A percentile compares a stretch with the other conserved stretches of the same genome.
phyloP scores from a whole-genome alignment of 2,329 filamentous ascomycete genomes.

The Penicillium sp. region DNA sequence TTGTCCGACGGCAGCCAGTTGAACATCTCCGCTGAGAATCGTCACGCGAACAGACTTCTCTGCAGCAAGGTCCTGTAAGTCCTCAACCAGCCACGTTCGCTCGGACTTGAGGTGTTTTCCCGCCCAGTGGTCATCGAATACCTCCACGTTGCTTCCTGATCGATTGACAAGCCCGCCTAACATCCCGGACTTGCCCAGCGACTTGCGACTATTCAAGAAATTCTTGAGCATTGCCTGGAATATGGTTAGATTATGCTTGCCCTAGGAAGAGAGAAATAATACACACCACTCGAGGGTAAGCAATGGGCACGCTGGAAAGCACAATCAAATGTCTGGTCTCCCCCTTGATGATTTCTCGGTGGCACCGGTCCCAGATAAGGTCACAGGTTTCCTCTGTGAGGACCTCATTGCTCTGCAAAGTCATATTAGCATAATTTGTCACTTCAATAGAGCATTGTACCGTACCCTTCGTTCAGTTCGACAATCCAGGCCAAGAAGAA shows the following conservation, averaged over 20 bases:
- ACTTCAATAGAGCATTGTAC: too few relatives aligned
- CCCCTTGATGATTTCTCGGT: slow-evolving; percentile 74
- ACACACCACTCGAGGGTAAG: slow-evolving; percentile 71
- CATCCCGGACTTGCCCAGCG: slow-evolving; percentile 73
- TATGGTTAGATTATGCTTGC: slow-evolving; percentile 34
- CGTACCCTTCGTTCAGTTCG: slow-evolving; percentile 75
- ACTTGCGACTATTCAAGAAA: slow-evolving; percentile 78
- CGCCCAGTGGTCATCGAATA: slow-evolving; percentile 96
- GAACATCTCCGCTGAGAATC: slow-evolving; percentile 88
- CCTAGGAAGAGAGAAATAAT: neutral
- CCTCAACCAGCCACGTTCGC: slow-evolving; percentile 78
- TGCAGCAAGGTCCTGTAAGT: slow-evolving; percentile 86
- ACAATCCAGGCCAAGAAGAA: slow-evolving; percentile 82
- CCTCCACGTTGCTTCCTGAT: slow-evolving; percentile 86
- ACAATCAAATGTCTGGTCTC: slow-evolving; percentile 88
- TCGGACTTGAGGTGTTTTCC: slow-evolving; percentile 91
- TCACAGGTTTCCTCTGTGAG: slow-evolving; percentile 77
- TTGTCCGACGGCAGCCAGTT: slow-evolving; percentile 85
- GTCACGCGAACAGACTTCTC: slow-evolving; percentile 90
- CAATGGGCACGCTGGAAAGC: slow-evolving; percentile 75
- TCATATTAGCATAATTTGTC: slow-evolving; percentile 20
- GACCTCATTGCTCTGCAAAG: slow-evolving; percentile 62
- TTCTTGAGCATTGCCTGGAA: slow-evolving; percentile 61
- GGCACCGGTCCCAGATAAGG: slow-evolving; percentile 77
- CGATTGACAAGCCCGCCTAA: slow-evolving; percentile 78